Conservation (phyloP, 2,329 filamentous ascomycete genomes). For the Didymosphaeria variabile region DNA sequence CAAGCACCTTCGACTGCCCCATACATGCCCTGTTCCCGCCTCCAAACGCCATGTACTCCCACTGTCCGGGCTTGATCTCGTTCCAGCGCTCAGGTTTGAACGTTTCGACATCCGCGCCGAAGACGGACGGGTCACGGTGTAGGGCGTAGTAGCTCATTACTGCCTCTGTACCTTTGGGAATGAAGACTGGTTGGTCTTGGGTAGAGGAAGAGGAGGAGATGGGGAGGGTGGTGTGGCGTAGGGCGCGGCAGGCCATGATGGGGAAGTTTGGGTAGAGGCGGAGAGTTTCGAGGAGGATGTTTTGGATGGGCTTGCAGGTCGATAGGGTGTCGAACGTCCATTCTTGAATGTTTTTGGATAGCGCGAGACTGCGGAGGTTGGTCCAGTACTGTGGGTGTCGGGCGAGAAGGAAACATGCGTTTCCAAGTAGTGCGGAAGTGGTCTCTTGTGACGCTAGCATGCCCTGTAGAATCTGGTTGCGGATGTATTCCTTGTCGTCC, state of each 20-base stretch:
- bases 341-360: no score
- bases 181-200: slow-evolving; percentile 16
- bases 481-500: neutral
- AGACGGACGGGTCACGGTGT: slow-evolving; percentile 56
- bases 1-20: slow-evolving; percentile 21
- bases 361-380: no score
- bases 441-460: neutral
- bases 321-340: neutral
- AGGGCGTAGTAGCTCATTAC: slow-evolving; percentile 54
- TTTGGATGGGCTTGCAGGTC: neutral
- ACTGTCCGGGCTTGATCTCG: slow-evolving; percentile 14
- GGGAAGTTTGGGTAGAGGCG: slow-evolving; percentile 24
- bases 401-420: neutral
- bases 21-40: slow-evolving; percentile 23
- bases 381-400: neutral
- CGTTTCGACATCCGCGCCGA: slow-evolving; percentile 28
- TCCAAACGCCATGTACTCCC: slow-evolving; percentile 27
- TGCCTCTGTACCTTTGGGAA: slow-evolving; percentile 15
- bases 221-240: slow-evolving; percentile 22
- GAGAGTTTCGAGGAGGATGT: slow-evolving; percentile 5
- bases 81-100: slow-evolving; percentile 22
- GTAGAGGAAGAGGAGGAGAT: slow-evolving; percentile 19
- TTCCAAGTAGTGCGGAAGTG: neutral
- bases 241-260: slow-evolving; percentile 9
- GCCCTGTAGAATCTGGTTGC: neutral